phyloP scores from a whole-genome alignment of 169 alveolate genomes.

The Eimeria maxima region DNA sequence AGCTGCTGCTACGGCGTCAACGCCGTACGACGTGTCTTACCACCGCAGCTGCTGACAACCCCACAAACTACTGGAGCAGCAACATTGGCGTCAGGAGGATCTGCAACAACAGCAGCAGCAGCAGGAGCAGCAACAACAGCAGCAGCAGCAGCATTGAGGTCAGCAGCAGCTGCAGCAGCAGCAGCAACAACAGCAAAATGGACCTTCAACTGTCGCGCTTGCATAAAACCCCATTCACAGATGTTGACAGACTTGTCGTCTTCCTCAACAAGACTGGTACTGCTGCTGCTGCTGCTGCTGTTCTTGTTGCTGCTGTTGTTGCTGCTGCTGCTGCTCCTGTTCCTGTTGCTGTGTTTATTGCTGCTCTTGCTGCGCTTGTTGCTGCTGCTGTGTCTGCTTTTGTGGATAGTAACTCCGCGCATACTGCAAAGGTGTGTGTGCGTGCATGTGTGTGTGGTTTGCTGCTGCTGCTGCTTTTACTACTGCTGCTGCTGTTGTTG shows the following conservation, averaged over 20 bases:
- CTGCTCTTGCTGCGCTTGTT: background rate
- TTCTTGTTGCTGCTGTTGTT: conserved; percentile 3
- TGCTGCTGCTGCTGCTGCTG: conserved; percentile 34
- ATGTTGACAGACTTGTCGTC: background rate
- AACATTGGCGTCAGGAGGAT: background rate
- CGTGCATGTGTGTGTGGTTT: background rate
- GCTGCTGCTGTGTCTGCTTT: background rate
- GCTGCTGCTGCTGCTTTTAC: background rate
- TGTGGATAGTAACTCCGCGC: background rate
- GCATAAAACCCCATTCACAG: background rate
- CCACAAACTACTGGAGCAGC: conserved; percentile 7
- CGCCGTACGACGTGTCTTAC: background rate
- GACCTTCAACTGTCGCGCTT: conserved; percentile 1
- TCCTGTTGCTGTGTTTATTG: background rate
- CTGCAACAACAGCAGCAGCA: conserved; percentile 31
- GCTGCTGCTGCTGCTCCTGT: background rate
- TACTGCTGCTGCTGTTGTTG: conserved; percentile 14
- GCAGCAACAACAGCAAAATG: conserved; percentile 36
- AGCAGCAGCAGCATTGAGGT: background rate
- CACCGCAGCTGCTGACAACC: background rate
- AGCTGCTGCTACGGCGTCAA: too few relatives aligned
- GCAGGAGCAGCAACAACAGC: background rate
- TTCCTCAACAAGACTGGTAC: conserved; percentile 62
- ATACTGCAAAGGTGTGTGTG: background rate
- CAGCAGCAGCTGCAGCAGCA: conserved; percentile 39